Base-by-base conservation (phyloP, 2,329 filamentous ascomycete species). In the Chrysosporium queenslandicum region DNA sequence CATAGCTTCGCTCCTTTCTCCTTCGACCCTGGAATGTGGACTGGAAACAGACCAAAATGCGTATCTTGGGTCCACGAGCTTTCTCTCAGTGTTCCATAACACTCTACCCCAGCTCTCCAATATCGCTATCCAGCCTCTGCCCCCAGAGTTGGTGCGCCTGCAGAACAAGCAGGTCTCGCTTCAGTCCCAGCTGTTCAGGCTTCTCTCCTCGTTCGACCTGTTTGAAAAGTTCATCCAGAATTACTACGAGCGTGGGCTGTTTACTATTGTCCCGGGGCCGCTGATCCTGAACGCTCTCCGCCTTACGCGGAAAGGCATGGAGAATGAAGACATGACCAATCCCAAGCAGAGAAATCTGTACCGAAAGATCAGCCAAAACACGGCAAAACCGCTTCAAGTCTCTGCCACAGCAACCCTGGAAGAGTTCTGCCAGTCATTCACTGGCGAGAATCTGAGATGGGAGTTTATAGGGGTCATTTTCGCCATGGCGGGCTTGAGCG, bases 391-490 rank as follows among this genome's bases (percentile, higher is more conserved):
- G 14, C 58, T 66, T 5, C 47, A 58, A 2, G 47, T 66, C 14
- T 55, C 63, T 0, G 16, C 57, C 2, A 57, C 53, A 1, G 57
- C 61, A 1, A 59, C 63, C 32, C 65, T 66, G 1, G 53, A 58
- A 12, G 63, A 67, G 8, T 72, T 73, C 41, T 64, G 69, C 52
- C 60, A 60, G 14, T 53, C 70, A 1, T 71, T 65, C 50, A 52
- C 55, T 2, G 59, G 56, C 3, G 50, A 50, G 9, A 59, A 59
- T 32, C 49, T 60, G 12, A 54, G 60, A 37, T 61, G 59, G 59
- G 60, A 62, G 39, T 60, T 58, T 39, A 52, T 62, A 29, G 60
- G 59, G n/a, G 43, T 60, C 16, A 57, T 60, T 14, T 61, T 58
- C 36, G 53, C 58, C 5, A 36, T 60, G 27, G 58, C 57, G 1